phyloP scores from a whole-genome alignment of 2,329 filamentous ascomycete genomes.

The Neofusicoccum sp. region DNA sequence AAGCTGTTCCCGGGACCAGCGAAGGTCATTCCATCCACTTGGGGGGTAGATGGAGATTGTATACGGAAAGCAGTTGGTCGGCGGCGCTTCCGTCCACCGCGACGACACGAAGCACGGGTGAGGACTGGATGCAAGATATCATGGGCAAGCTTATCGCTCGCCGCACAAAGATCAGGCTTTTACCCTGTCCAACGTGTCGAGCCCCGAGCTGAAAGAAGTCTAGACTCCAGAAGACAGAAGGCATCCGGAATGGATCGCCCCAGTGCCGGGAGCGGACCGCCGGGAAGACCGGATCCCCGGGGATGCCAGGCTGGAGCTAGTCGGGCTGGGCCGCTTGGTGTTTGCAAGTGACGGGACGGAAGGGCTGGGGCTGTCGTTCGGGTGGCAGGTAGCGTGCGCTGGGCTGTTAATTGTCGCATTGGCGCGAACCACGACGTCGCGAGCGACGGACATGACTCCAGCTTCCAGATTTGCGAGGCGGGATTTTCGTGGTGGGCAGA shows the following conservation, averaged over 20 bases:
- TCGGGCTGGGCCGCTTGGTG: neutral
- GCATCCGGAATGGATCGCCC: neutral
- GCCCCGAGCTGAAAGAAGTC: constrained; percentile 2
- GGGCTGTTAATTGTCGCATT: neutral
- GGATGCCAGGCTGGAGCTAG: neutral
- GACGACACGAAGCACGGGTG: neutral
- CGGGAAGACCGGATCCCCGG: neutral
- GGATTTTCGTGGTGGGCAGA: constrained; percentile 10
- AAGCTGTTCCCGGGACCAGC: no score
- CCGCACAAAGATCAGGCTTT: neutral
- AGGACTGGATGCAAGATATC: neutral
- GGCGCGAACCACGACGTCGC: neutral
- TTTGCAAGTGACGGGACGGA: neutral
- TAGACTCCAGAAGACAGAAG: neutral
- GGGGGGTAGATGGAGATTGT: neutral
- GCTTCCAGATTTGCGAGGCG: neutral
- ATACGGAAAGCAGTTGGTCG: neutral
- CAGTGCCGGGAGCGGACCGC: neutral
- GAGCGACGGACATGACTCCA: neutral
- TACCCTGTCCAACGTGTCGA: constrained; percentile 1
- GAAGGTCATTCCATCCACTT: no score
- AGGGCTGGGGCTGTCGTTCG: no score
- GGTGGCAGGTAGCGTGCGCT: neutral
- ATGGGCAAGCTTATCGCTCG: constrained; percentile 5
- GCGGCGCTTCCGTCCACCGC: neutral